These are phyloP conservation scores for Aspergillus quadricinctus DNA, from an alignment of 2,329 filamentous ascomycete genomes.

Conservation along the genomic window DNA sequence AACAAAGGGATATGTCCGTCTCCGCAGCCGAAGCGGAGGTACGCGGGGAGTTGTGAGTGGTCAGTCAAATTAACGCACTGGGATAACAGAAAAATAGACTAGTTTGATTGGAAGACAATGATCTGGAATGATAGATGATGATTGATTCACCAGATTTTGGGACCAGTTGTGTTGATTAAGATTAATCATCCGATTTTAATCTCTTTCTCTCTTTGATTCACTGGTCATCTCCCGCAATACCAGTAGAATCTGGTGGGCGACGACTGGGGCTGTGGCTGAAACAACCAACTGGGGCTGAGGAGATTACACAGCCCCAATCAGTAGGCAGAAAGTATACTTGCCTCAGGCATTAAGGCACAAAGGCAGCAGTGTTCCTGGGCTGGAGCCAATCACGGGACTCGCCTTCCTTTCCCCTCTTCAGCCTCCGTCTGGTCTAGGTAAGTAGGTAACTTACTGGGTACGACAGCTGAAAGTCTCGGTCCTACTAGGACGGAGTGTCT, in stretches of 20 bases:
- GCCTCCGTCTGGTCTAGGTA: no score
- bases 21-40: constrained; percentile 13
- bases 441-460: no score
- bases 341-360: constrained; percentile 6
- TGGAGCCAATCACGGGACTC: constrained; percentile 12
- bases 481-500: not conserved
- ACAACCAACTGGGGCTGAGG: not conserved
- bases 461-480: not conserved
- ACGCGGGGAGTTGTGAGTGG: constrained; percentile 1
- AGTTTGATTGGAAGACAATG: not conserved
- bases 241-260: not conserved
- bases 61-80: not conserved
- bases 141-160: not conserved
- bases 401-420: constrained; percentile 15
- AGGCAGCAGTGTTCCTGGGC: constrained; percentile 7
- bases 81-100: not conserved
- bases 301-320: constrained; percentile 6
- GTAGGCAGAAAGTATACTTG: not conserved
- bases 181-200: not conserved
- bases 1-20: constrained; percentile 16
- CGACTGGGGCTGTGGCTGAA: constrained; percentile 2
- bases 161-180: not conserved
- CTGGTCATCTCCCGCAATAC: not conserved
- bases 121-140: not conserved
- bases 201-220: not conserved